These are phyloP conservation scores for Amaranthus hypochondriacus DNA, from an alignment of 148 eudicot species.

Conservation along the genomic window DNA sequence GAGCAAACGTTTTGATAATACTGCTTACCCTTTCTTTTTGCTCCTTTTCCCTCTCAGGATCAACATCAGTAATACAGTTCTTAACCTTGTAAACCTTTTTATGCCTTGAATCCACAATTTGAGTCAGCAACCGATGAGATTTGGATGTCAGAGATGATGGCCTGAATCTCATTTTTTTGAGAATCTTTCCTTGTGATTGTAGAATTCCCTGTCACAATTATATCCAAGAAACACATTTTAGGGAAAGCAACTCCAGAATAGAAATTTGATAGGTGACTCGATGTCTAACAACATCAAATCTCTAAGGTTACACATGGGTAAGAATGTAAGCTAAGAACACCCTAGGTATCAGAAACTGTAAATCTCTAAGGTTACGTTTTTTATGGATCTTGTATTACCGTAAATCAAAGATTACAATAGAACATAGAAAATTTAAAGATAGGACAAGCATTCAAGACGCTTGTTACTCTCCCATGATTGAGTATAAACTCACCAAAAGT, in stretches of 20 bases:
- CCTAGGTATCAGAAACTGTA: neutral
- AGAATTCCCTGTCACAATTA: slow-evolving; percentile 65
- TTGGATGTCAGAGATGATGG: slow-evolving; percentile 91
- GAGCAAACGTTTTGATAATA: neutral
- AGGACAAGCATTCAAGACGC: no score
- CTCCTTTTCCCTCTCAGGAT: slow-evolving; percentile 98
- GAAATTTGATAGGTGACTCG: neutral
- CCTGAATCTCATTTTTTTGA: slow-evolving; percentile 91
- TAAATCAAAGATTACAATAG: no score
- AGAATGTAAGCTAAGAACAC: neutral
- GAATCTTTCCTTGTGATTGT: slow-evolving; percentile 88
- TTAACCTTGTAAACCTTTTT: slow-evolving; percentile 89
- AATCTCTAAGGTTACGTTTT: no score
- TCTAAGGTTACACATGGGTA: neutral
- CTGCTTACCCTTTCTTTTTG: slow-evolving; percentile 71
- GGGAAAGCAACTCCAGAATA: slow-evolving; percentile 1
- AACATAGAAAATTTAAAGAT: no score
- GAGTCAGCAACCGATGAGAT: slow-evolving; percentile 89
- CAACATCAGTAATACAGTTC: slow-evolving; percentile 90
- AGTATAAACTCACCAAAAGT: no score
- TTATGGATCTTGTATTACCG: no score
- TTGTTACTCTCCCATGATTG: no score
- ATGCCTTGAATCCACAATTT: slow-evolving; percentile 89
- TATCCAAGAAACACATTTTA: slow-evolving; percentile 7
- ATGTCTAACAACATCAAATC: neutral